phyloP scores from a whole-genome alignment of 1,139 yeast species.

The Blastobotrys niveus region DNA sequence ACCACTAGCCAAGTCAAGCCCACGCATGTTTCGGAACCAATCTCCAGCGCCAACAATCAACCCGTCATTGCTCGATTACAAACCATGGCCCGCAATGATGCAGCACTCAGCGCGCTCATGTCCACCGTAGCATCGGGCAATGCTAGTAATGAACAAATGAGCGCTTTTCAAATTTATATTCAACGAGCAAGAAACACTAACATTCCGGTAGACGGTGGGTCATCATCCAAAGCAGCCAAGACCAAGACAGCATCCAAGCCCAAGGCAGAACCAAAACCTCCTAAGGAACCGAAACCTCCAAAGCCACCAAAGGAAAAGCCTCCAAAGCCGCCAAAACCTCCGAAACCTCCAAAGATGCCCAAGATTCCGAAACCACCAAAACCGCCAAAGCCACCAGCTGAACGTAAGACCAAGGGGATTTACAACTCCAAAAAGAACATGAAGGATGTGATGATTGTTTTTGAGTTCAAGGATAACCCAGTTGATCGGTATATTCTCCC shows the following conservation, averaged over 20 bases:
- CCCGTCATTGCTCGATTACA: conserved; percentile 80
- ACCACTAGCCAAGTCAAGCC: conserved; percentile 14
- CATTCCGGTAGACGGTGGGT: conserved; percentile 31
- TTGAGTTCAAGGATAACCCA: conserved; percentile 80
- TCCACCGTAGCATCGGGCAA: conserved; percentile 75
- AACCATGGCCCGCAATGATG: conserved; percentile 69
- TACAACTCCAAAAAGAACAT: conserved; percentile 32
- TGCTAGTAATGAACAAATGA: conserved; percentile 65
- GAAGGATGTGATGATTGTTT: conserved; percentile 64
- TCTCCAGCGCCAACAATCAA: conserved; percentile 45
- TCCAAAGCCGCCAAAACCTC: conserved; percentile 12
- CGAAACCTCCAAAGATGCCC: conserved; percentile 14
- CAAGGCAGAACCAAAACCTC: conserved; percentile 3
- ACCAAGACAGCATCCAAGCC: background rate
- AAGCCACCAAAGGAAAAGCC: conserved; percentile 6
- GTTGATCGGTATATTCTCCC: conserved; percentile 72
- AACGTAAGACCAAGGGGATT: conserved; percentile 19
- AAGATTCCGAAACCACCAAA: conserved; percentile 24
- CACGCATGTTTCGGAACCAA: conserved; percentile 16
- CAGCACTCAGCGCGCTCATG: conserved; percentile 65
- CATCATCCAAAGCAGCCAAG: background rate
- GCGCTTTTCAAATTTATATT: conserved; percentile 73
- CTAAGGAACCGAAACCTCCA: conserved; percentile 2
- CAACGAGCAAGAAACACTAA: conserved; percentile 72
- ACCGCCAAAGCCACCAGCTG: conserved; percentile 21